These are phyloP conservation scores for Geranium rotundifolium DNA, from an alignment of 345 rosid species.

Conservation along the genomic window DNA sequence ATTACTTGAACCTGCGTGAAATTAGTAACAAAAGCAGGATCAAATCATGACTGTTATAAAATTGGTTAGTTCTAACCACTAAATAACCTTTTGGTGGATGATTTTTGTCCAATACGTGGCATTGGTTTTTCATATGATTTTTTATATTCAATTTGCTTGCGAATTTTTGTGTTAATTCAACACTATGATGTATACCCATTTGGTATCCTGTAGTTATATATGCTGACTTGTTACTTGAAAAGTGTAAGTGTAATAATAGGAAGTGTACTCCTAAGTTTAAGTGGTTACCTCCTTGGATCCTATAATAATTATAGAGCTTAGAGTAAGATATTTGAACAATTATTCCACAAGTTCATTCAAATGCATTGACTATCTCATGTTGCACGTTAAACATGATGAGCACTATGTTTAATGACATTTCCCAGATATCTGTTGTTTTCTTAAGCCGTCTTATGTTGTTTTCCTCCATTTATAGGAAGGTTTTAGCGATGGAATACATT, in stretches of 20 bases:
- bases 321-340: neutral
- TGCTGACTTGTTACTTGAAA: too few relatives aligned
- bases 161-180: too few relatives aligned
- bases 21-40: neutral
- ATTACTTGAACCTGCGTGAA: neutral
- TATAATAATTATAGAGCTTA: neutral
- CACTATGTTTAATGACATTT: neutral
- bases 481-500: conserved; percentile 80
- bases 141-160: neutral
- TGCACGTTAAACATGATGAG: neutral
- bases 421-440: neutral
- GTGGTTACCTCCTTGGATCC: neutral
- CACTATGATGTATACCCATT: too few relatives aligned
- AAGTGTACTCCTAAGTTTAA: neutral
- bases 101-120: neutral
- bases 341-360: neutral
- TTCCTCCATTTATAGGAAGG: conserved; percentile 42
- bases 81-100: neutral
- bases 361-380: too few relatives aligned
- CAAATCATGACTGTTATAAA: neutral
- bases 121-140: neutral
- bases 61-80: neutral
- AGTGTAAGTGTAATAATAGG: neutral
- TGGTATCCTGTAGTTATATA: too few relatives aligned
- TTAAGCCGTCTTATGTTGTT: neutral